phyloP scores from a whole-genome alignment of 2,329 filamentous ascomycete species.

The Xylariaceae sp. region DNA sequence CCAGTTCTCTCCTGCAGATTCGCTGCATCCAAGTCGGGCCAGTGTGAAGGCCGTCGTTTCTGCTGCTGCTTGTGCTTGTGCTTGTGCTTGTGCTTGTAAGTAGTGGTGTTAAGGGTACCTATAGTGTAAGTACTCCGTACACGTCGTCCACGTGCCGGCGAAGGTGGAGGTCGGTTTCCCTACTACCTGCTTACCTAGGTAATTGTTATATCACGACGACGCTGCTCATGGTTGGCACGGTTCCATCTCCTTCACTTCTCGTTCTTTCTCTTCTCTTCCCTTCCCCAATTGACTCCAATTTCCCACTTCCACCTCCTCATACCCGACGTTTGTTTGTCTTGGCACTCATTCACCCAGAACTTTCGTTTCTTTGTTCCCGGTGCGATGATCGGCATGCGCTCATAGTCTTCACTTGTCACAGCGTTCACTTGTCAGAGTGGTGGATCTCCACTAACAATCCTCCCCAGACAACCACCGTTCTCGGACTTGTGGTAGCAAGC shows the following conservation, averaged over 20 bases:
- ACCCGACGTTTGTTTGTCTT: neutral
- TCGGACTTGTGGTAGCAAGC: neutral
- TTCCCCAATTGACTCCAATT: neutral
- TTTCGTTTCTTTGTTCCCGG: no score
- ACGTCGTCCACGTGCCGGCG: neutral
- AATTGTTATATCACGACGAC: neutral
- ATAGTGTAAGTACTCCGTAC: neutral
- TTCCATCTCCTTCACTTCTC: neutral
- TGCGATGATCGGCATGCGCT: no score
- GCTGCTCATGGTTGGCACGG: neutral
- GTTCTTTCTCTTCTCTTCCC: neutral
- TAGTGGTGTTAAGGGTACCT: neutral
- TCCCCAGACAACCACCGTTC: neutral
- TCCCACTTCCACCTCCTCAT: neutral
- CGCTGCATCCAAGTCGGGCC: conserved; percentile 14
- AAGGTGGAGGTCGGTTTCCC: neutral
- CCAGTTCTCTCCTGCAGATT: conserved; percentile 15
- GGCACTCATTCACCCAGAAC: no score
- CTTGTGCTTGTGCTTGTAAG: neutral
- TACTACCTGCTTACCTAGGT: neutral
- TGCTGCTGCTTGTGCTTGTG: neutral
- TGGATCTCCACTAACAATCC: neutral
- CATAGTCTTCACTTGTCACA: neutral
- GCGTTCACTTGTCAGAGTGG: neutral
- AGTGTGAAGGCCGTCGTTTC: conserved; percentile 10